Evolutionary conservation across 192 early-diverging fungal species (phyloP).

Genomic region (Entrophospora sp.): DNA sequence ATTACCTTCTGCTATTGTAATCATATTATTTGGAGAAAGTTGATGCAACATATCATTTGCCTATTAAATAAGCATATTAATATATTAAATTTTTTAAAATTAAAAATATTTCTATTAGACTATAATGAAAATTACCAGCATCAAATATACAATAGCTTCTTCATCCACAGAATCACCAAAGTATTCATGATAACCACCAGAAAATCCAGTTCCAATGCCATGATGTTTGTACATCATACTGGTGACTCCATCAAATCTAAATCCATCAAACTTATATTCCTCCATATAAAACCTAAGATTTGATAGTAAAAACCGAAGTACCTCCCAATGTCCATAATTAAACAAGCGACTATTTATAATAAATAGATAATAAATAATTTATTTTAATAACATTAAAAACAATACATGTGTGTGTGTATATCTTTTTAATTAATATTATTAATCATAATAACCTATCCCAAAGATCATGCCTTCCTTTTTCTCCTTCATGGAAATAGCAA

Average conservation of each 20-base stretch:
- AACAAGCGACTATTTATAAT: conserved; percentile 59
- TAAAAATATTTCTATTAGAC: not conserved
- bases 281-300: conserved; percentile 93
- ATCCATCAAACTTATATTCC: conserved; percentile 87
- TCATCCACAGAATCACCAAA: conserved; percentile 79
- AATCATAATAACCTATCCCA: conserved; percentile 62
- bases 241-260: conserved; percentile 98
- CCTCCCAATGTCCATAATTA: conserved; percentile 90
- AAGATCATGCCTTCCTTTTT: conserved; percentile 76
- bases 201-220: conserved; percentile 88
- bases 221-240: conserved; percentile 95
- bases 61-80: not conserved
- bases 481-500: conserved; percentile 91
- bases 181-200: conserved; percentile 90
- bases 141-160: conserved; percentile 82
- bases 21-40: conserved; percentile 65
- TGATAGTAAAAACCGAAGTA: conserved; percentile 86
- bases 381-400: too few relatives aligned
- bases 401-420: too few relatives aligned
- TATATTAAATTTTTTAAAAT: not conserved
- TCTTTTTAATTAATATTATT: not conserved
- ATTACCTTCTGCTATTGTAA: conserved; percentile 88
- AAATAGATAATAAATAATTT: not conserved
- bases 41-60: conserved; percentile 56
- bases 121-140: conserved; percentile 70